Evolutionary conservation across 441 rosid genomes (phyloP).

Genomic region (Arabidopsis hybrid): DNA sequence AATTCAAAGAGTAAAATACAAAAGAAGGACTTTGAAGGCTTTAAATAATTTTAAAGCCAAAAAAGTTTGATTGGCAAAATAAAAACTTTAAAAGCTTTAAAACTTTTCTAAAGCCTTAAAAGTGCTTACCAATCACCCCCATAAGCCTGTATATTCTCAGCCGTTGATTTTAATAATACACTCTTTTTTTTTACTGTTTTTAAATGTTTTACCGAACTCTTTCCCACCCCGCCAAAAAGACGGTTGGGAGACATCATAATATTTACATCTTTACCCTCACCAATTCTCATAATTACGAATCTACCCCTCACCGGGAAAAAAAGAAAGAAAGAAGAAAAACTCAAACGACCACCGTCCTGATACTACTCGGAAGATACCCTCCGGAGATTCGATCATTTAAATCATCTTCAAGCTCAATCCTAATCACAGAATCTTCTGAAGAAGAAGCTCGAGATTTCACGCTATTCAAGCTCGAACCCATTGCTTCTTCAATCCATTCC

Average conservation of each 20-base stretch:
- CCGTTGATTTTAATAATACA: constrained; percentile 34
- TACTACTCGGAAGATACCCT: constrained; percentile 66
- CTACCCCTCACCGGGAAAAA: constrained; percentile 31
- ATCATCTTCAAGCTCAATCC: constrained; percentile 61
- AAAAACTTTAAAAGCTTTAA: no score
- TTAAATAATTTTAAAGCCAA: no score
- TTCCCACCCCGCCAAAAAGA: constrained; percentile 58
- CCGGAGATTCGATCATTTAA: constrained; percentile 49
- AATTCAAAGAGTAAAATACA: no score
- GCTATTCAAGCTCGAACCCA: constrained; percentile 70
- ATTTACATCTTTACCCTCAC: constrained; percentile 67
- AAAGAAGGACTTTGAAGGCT: no score
- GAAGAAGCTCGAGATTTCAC: constrained; percentile 53
- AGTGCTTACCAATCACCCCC: no score
- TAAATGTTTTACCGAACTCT: constrained; percentile 45
- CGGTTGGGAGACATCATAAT: constrained; percentile 46
- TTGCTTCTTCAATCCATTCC: constrained; percentile 77
- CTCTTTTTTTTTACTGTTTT: constrained; percentile 39
- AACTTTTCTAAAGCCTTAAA: no score
- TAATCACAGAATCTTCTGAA: constrained; percentile 51
- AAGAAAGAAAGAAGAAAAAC: background rate
- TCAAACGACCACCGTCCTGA: constrained; percentile 58
- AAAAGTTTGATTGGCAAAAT: no score
- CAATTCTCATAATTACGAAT: constrained; percentile 25
- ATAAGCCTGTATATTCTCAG: constrained; percentile 17